phyloP scores from a whole-genome alignment of 805 yeast genomes.

The Yamadazyma paraphyllophila region DNA sequence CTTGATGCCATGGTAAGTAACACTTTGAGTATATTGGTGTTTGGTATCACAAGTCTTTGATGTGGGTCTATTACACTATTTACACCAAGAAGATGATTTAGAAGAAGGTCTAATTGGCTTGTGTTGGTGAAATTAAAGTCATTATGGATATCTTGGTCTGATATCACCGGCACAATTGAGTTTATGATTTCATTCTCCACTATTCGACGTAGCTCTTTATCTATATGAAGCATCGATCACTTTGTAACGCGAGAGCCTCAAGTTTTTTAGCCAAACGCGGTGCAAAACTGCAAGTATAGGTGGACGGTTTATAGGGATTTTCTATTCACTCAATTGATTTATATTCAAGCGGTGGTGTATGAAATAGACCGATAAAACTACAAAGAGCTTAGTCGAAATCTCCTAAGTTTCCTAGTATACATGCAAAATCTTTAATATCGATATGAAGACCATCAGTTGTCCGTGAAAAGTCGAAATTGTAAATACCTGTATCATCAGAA shows the following conservation, averaged over 20 bases:
- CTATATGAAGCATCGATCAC: neutral
- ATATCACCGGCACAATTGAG: conserved; percentile 1
- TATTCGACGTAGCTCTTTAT: neutral
- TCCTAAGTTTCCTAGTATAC: conserved; percentile 39
- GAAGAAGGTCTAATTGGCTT: conserved; percentile 10
- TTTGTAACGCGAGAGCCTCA: neutral
- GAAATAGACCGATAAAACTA: no score
- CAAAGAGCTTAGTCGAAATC: conserved; percentile 24
- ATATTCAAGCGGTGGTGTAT: no score
- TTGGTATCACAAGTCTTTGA: conserved; percentile 3
- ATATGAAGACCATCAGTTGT: conserved; percentile 27
- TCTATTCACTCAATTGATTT: no score
- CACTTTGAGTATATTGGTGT: conserved; percentile 12
- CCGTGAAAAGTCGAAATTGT: conserved; percentile 28
- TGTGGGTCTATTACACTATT: neutral
- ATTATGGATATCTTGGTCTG: neutral
- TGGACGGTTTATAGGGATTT: no score
- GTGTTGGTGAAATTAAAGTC: conserved; percentile 3
- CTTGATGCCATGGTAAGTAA: conserved; percentile 33
- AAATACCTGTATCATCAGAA: conserved; percentile 25
- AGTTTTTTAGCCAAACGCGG: no score
- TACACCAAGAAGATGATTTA: neutral
- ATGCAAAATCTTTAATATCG: conserved; percentile 41
- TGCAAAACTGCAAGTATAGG: no score
- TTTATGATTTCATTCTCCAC: conserved; percentile 1